phyloP scores from a whole-genome alignment of 106 monocot species.

The Narthecium ossifragum region DNA sequence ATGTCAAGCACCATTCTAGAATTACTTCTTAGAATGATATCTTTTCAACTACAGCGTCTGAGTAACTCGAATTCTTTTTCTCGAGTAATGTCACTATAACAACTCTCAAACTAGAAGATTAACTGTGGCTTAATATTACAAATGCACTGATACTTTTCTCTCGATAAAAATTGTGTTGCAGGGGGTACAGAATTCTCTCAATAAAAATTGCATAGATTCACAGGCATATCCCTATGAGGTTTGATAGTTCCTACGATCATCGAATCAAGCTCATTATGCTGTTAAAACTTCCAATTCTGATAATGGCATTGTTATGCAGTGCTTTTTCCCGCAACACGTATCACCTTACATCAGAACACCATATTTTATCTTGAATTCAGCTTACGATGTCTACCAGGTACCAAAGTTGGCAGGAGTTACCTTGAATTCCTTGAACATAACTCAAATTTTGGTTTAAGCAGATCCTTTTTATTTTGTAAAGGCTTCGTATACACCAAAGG shows the following conservation, averaged over 20 bases:
- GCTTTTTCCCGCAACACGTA: slow-evolving; percentile 82
- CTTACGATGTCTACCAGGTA: slow-evolving; percentile 89
- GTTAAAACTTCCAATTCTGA: background rate
- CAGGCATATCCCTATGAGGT: slow-evolving; percentile 35
- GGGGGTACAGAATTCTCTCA: slow-evolving; percentile 45
- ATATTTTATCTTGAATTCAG: slow-evolving; percentile 86
- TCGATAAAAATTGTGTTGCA: slow-evolving; percentile 14
- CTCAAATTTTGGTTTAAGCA: too few relatives aligned
- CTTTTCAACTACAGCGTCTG: too few relatives aligned
- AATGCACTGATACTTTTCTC: background rate
- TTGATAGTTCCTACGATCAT: background rate
- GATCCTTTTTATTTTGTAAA: background rate
- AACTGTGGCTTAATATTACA: too few relatives aligned
- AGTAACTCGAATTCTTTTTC: too few relatives aligned
- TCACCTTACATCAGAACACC: slow-evolving; percentile 54
- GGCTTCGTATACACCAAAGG: background rate
- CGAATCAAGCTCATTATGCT: background rate
- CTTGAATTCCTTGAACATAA: too few relatives aligned
- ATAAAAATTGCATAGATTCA: slow-evolving; percentile 35
- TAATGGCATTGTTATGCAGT: slow-evolving; percentile 33
- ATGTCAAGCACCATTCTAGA: too few relatives aligned
- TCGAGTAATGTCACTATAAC: too few relatives aligned
- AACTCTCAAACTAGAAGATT: too few relatives aligned
- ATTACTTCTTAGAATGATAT: too few relatives aligned
- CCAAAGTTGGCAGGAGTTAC: too few relatives aligned